A percentile compares a stretch with the other conserved stretches of the same genome.
Conservation (phyloP, 352 stramenopile species). For the Hyaloperonospora brassicae region DNA sequence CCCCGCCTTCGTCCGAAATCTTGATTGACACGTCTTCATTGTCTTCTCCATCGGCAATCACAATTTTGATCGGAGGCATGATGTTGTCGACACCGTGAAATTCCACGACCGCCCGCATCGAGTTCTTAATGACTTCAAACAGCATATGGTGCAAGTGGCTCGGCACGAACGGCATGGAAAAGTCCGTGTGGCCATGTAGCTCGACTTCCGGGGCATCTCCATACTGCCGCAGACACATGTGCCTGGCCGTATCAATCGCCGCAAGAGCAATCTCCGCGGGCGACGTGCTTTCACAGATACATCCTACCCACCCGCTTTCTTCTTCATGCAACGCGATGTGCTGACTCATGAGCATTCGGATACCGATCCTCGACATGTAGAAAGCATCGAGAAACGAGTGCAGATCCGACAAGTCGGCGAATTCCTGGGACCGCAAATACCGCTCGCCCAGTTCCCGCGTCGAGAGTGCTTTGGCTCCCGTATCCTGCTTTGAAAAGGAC, state of each 20-base stretch:
- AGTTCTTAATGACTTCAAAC: slow-evolving; percentile 99
- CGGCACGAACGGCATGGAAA: slow-evolving; percentile 97
- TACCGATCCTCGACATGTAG: slow-evolving; percentile 99
- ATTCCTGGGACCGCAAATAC: slow-evolving; percentile 71
- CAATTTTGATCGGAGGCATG: slow-evolving; percentile 97
- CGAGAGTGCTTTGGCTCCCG: slow-evolving; percentile 6
- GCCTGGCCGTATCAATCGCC: slow-evolving; percentile 95
- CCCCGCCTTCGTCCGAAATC: slow-evolving; percentile 98
- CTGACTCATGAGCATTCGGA: slow-evolving; percentile 99
- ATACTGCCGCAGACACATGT: slow-evolving; percentile 99
- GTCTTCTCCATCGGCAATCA: slow-evolving; percentile 98
- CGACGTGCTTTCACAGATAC: slow-evolving; percentile 95
- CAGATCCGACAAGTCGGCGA: slow-evolving; percentile 89
- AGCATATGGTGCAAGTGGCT: slow-evolving; percentile 97
- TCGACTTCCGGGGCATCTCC: slow-evolving; percentile 98
- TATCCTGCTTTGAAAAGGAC: slow-evolving; percentile 50
- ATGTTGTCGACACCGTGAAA: slow-evolving; percentile 95
- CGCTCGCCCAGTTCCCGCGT: slow-evolving; percentile 54
- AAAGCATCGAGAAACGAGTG: slow-evolving; percentile 99
- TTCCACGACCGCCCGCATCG: slow-evolving; percentile 97
- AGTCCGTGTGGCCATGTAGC: slow-evolving; percentile 95
- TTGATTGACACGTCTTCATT: slow-evolving; percentile 99
- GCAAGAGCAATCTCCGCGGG: slow-evolving; percentile 94
- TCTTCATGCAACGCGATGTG: slow-evolving; percentile 95
- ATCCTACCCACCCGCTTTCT: slow-evolving; percentile 82